Evolutionary conservation across 768 basidiomycete species (phyloP), one percentile per base, ranked within the genome.

Genomic region (Leucocoprinus leucothites): DNA sequence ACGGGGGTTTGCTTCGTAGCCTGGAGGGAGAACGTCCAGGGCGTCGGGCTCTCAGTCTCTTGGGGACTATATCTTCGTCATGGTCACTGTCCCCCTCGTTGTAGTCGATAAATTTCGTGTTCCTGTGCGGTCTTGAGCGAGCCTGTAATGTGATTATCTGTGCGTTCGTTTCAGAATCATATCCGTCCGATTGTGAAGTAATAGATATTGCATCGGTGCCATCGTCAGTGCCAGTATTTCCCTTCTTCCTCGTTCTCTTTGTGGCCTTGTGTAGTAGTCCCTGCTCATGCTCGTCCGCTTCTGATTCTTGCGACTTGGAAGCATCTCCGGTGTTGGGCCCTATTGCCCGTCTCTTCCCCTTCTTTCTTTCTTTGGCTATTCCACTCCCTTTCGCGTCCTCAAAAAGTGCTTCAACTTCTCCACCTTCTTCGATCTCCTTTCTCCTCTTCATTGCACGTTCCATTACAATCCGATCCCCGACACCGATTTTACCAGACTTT

Each of bases 381-480:
- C 34, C 2, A 26, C 42, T 28, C 38, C 57, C 55, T 21, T 40
- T 48, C 41, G 22, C 38, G 36, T 36, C 3, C 21, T 50, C 45
- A 21, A 40, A 47, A 3, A 58, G 56, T 46, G 60, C 50, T 50
- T 65, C 58, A 44, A 46, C 54, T 21, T 48, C 56, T 57, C 60
- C 61, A 46, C 74, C 75, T 59, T 78, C 76, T 44, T 67, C 71
- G 4, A 82, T 64, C 63, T 82, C 79, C 60, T 76, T 74, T 60
- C 81, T 61, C 56, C 81, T 68, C 68, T 76, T 80, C 61, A 69
- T 72, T 1, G 80, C 81, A 52, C 79, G 68, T 58, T 81, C 77
- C 79, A 81, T 80, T 22, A 81, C 69, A 62, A 82, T 81, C 58
- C 62, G 61, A 60, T 82, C 81, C 1, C 77, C 80, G 19, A 75